Conservation (phyloP, 2,329 filamentous ascomycete genomes). For the Arthrobotrys entomopaga region DNA sequence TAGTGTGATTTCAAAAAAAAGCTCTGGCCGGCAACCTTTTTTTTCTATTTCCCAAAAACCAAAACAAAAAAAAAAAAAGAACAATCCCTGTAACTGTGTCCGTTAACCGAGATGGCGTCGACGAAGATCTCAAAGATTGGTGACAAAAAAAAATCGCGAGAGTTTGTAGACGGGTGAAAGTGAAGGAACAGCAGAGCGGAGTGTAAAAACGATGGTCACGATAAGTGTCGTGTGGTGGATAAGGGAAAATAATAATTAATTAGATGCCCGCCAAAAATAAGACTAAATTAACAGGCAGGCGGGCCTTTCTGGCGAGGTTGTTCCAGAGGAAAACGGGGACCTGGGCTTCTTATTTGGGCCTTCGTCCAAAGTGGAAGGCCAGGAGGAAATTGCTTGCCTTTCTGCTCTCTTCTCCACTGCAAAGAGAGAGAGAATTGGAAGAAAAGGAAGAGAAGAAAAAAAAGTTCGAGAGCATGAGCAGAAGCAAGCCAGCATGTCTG, state of each 20-base stretch:
- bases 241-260: conserved; percentile 49
- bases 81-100: conserved; percentile 10
- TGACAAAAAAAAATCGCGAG: not conserved
- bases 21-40: conserved; percentile 39
- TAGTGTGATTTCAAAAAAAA: conserved; percentile 27
- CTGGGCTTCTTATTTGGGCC: conserved; percentile 54
- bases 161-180: conserved; percentile 7
- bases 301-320: conserved; percentile 51
- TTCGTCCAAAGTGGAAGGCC: conserved; percentile 55
- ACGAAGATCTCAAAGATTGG: conserved; percentile 10
- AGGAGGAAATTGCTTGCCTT: conserved; percentile 45
- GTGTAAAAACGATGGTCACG: conserved; percentile 26
- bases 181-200: conserved; percentile 32
- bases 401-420: conserved; percentile 10
- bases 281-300: conserved; percentile 37
- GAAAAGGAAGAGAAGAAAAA: not conserved
- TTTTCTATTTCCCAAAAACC: conserved; percentile 8
- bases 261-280: conserved; percentile 45
- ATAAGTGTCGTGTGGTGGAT: conserved; percentile 55
- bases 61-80: conserved; percentile 38
- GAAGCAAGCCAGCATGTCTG: conserved; percentile 47
- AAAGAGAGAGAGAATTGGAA: conserved; percentile 7
- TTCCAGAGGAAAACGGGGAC: conserved; percentile 54
- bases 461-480: conserved; percentile 28
- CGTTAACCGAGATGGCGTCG: conserved; percentile 30